Conservation (phyloP, 257 asterid species). For the Primulina tabacum region DNA sequence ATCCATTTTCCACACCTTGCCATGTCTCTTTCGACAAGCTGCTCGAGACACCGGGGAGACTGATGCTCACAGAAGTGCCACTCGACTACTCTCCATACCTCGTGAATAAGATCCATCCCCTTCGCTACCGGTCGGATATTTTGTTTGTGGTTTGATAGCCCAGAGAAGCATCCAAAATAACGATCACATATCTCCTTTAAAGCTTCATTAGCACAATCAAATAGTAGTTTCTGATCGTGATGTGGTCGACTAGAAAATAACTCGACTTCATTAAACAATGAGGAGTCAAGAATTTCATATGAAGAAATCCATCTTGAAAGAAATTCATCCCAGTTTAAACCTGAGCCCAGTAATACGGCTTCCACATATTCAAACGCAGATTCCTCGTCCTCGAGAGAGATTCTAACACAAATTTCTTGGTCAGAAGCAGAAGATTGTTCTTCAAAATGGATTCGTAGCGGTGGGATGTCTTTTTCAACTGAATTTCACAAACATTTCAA, state of each 20-base stretch:
- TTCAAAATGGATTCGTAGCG: conserved; percentile 66
- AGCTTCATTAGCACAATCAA: conserved; percentile 74
- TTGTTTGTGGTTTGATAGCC: conserved; percentile 35
- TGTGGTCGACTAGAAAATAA: conserved; percentile 69
- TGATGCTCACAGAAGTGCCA: conserved; percentile 42
- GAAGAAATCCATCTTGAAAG: conserved; percentile 68
- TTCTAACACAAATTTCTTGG: conserved; percentile 49
- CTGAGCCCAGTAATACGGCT: conserved; percentile 93
- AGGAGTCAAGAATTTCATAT: conserved; percentile 63
- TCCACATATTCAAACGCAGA: conserved; percentile 94
- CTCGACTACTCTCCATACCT: conserved; percentile 76
- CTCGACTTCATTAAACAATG: conserved; percentile 85
- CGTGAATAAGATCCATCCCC: conserved; percentile 77
- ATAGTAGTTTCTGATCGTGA: conserved; percentile 78
- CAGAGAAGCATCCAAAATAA: conserved; percentile 51
- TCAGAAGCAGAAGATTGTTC: conserved; percentile 47
- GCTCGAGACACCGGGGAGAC: conserved; percentile 54
- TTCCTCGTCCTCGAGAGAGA: conserved; percentile 78
- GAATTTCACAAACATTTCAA: conserved; percentile 24
- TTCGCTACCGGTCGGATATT: conserved; percentile 46
- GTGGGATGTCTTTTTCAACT: conserved; percentile 67
- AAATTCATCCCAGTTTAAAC: conserved; percentile 88
- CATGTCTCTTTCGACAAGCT: conserved; percentile 60
- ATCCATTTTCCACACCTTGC: conserved; percentile 56
- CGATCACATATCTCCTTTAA: conserved; percentile 58